Percentiles rank a stretch among this genome's conserved stretches.
Evolutionary conservation across 768 basidiomycete genomes (phyloP).

Genomic region (Multifurca ochricompacta): DNA sequence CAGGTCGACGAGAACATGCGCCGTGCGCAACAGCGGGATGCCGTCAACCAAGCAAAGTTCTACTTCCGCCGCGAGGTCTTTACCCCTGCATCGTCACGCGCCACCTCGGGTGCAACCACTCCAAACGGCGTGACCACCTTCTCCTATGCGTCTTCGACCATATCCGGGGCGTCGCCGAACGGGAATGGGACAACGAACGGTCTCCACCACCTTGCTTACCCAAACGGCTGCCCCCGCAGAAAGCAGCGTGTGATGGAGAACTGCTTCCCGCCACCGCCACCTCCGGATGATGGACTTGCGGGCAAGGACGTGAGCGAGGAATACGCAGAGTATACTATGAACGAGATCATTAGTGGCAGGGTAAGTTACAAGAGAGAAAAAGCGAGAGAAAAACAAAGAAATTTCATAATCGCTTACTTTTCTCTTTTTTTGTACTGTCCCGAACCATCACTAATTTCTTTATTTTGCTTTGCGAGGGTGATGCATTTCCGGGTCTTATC

Average conservation of each 20-base stretch:
- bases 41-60: conserved; percentile 66
- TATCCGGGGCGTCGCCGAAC: conserved; percentile 18
- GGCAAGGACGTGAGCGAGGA: conserved; percentile 60
- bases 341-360: conserved; percentile 95
- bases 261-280: conserved; percentile 59
- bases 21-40: conserved; percentile 79
- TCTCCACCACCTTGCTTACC: conserved; percentile 7
- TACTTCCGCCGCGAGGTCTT: conserved; percentile 86
- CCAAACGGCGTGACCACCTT: conserved; percentile 27
- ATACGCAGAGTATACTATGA: conserved; percentile 86
- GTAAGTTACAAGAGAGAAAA: conserved; percentile 39
- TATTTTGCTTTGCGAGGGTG: conserved; percentile 34
- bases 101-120: conserved; percentile 34
- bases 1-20: conserved; percentile 98
- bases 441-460: neutral
- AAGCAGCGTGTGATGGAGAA: conserved; percentile 66
- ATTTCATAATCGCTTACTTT: neutral
- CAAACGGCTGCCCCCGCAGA: neutral
- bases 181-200: conserved; percentile 22
- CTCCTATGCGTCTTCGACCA: conserved; percentile 27
- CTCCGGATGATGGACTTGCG: conserved; percentile 37
- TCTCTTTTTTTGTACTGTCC: too few relatives aligned
- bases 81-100: conserved; percentile 33
- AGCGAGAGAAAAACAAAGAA: neutral
- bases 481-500: conserved; percentile 70